phyloP scores from a whole-genome alignment of 169 alveolate species.

The Cyclospora cayetanensis region DNA sequence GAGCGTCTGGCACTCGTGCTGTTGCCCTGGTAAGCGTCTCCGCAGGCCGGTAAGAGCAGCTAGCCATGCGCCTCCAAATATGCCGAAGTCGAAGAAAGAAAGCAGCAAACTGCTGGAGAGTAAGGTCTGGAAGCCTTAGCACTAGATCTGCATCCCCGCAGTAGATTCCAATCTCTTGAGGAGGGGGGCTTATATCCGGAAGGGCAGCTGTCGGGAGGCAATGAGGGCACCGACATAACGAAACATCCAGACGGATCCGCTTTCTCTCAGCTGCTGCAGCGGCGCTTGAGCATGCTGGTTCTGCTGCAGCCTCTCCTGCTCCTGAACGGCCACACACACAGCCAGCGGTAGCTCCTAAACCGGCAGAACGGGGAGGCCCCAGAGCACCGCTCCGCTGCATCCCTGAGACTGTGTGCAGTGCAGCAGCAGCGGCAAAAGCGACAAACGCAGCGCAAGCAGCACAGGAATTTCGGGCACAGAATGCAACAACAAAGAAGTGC shows the following conservation, averaged over 20 bases:
- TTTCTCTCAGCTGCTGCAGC: background rate
- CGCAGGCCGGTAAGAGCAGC: too few species aligned
- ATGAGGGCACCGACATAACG: too few species aligned
- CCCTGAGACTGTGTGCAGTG: too few species aligned
- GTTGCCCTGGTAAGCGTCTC: background rate
- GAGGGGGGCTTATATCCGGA: too few species aligned
- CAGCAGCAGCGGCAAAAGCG: background rate
- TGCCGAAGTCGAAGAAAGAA: slow-evolving; percentile 21
- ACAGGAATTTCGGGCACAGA: background rate
- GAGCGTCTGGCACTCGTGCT: background rate
- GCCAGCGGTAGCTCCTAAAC: background rate
- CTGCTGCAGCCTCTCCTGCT: background rate
- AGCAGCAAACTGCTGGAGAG: slow-evolving; percentile 5
- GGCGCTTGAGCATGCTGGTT: background rate
- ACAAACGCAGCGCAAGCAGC: background rate
- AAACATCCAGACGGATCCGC: too few species aligned
- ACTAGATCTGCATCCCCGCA: background rate
- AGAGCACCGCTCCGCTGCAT: too few species aligned
- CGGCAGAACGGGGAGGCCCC: too few species aligned
- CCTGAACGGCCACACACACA: background rate
- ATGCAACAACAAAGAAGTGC: background rate
- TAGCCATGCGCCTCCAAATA: background rate
- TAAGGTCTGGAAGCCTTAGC: background rate
- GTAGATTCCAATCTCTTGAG: background rate
- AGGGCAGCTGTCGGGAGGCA: too few species aligned